Evolutionary conservation across 2,329 filamentous ascomycete genomes (phyloP), one percentile per base, ranked within the genome.

Genomic region (Acrocalymma vagum): DNA sequence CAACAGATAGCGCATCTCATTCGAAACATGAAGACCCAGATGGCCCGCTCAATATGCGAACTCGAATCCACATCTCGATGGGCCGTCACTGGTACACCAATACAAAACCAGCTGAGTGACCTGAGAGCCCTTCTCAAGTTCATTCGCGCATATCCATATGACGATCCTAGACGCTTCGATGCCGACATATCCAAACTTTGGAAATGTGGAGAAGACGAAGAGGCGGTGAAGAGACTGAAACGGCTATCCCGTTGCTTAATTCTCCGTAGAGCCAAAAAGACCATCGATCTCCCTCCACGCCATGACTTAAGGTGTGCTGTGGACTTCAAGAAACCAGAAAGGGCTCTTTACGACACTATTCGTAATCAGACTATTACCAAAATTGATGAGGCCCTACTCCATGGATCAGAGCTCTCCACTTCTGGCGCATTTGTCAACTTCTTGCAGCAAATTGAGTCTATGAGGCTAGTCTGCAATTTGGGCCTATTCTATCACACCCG

Each of bases 71-170:
- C 63, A 2, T 70, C 67, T 0, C 65, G 78, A n/a, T 81, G 79
- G 79, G 80, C 77, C 45, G 63, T 81, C 1, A 77, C 76, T 0
- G 78, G 78, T 1, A 81, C 78, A 1, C 55, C 55, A 3, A 29
- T 58, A 3, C 58, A 62, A 20, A 62, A 57, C 10, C 29, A 24
- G 3, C 46, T 62, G 0, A 28, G 22, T 3, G 58, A 62, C 28
- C 40, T 60, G 2, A 31, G 38, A n/a, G 42, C 42, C 0, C 36
- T 62, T 2, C 52, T 53, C 16, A 39, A 40, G 4, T 60, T 57
- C 10, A 44, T 62, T 13, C 48, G 38, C 10, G 38, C 53, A 20
- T 6, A 20, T 2, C 48, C 51, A 0, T 54, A 56, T 13, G 41
- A 59, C 3, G 63, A 76, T 7, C 44, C 48, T 1, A 67, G 53